These are phyloP conservation scores for Pezicula neosporulosa DNA, from an alignment of 2,329 filamentous ascomycete species.

Conservation along the genomic window DNA sequence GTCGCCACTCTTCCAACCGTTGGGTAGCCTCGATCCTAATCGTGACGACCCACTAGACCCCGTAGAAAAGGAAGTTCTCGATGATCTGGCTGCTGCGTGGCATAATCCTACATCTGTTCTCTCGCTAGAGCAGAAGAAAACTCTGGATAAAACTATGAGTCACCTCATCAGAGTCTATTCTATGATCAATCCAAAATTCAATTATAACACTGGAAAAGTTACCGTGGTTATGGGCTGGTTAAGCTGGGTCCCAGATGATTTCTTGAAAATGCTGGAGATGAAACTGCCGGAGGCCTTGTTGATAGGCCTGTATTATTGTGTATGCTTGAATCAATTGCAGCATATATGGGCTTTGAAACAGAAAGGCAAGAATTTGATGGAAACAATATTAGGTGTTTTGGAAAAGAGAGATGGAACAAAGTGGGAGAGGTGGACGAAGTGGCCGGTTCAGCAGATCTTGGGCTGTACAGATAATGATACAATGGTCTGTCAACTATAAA, in stretches of 20 bases:
- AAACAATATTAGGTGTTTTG: constrained; percentile 26
- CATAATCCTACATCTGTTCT: constrained; percentile 3
- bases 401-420: not conserved
- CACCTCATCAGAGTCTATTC: constrained; percentile 14
- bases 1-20: constrained; percentile 16
- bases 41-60: constrained; percentile 10
- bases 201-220: constrained; percentile 17
- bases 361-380: constrained; percentile 35
- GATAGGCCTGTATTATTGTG: constrained; percentile 34
- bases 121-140: constrained; percentile 1
- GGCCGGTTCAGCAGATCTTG: constrained; percentile 19
- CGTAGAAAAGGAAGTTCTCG: constrained; percentile 12
- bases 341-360: constrained; percentile 39
- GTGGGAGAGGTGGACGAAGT: constrained; percentile 21
- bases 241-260: constrained; percentile 27
- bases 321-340: constrained; percentile 32
- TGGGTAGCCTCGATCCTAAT: constrained; percentile 13
- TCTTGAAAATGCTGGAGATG: constrained; percentile 28
- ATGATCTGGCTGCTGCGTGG: constrained; percentile 14
- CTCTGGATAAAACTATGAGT: constrained; percentile 9
- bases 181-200: constrained; percentile 12
- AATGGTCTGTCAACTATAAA: no score
- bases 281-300: constrained; percentile 33
- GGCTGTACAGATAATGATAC: no score
- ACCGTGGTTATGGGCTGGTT: constrained; percentile 33